These are phyloP conservation scores for Gaeumannomyces tritici DNA, from an alignment of 2,329 filamentous ascomycete species.

Conservation along the genomic window DNA sequence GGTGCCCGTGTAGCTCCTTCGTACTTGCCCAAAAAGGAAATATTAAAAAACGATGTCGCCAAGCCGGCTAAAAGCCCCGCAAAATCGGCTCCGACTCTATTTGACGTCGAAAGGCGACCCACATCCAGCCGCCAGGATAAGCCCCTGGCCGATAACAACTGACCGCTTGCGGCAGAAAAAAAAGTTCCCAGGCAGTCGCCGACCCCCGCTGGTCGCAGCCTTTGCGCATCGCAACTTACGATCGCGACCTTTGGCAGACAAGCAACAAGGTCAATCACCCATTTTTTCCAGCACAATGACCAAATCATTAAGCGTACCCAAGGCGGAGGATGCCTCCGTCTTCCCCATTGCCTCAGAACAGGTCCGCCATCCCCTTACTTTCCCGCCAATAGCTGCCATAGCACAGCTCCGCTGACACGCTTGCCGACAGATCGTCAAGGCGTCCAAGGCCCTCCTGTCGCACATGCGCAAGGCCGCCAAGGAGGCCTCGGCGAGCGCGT, in stretches of 20 bases:
- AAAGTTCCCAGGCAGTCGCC: not conserved
- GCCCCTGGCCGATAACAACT: not conserved
- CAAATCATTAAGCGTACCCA: not conserved
- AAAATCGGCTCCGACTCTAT: not conserved
- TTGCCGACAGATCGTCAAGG: slow-evolving; percentile 45
- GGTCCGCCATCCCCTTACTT: not conserved
- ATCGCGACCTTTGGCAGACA: not conserved
- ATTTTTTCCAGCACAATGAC: not conserved
- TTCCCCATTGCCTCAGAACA: slow-evolving; percentile 1
- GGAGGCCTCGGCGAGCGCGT: slow-evolving; percentile 31
- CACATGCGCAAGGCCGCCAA: slow-evolving; percentile 50
- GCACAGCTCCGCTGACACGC: not conserved
- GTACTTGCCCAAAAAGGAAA: not conserved
- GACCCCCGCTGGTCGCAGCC: not conserved
- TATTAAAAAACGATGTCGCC: not conserved
- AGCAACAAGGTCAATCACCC: not conserved
- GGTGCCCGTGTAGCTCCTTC: no score
- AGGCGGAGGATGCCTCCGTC: not conserved
- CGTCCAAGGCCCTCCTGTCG: slow-evolving; percentile 50
- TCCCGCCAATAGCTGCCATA: not conserved
- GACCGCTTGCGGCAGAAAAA: slow-evolving; percentile 3
- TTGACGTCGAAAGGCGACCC: not conserved
- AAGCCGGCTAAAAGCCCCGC: not conserved
- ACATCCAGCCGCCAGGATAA: not conserved
- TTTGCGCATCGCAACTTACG: not conserved